Base-by-base conservation (phyloP, 176 grass and related monocot species). In the Triticum turgidum region DNA sequence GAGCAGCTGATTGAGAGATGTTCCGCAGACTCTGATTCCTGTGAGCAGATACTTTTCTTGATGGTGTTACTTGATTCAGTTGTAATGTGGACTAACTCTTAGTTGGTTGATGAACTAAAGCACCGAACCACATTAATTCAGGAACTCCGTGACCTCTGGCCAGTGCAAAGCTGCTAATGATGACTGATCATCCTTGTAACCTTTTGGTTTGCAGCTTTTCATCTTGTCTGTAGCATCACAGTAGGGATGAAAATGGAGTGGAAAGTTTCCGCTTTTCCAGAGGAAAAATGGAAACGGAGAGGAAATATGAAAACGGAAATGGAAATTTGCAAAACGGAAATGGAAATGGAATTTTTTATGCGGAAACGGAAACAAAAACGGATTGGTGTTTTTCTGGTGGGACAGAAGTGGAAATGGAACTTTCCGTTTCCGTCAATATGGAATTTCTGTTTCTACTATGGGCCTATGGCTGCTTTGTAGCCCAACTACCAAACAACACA, bases 1-100 rank as follows among this genome's bases (percentile, higher is more conserved):
- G 13, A 29, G 44, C 42, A 51, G 72, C 24, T 7, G 71, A 74
- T 7, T 6, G 21, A 73, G 44, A 27, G 9, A 22, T 74, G 69
- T 44, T 44, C 72, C 42, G 27, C 24, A 30, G 15, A 49, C 42
- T 75, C 1, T 49, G 72, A 47, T 75, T 75, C 44, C 42, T 75
- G 13, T 44, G 13, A 75, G 15, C 47, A 34, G 13, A 84, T 67
- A 59, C 47, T 30, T 76, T 10, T 69, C 67, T 80, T 33, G 12
- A 61, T 81, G 27, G 12, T n/a, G 17, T 80, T 75, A 71, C 32
- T 72, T 83, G 5, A 80, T 80, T 34, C 20, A 84, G 30, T 41
- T 10, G 33, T n/a, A 35, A 65, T 56, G 10, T 29, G 22, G 64
- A 81, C 41, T 52, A 27, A 51, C 11, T 68, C 15, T 82, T 9